phyloP scores from a whole-genome alignment of 345 rosid genomes.

The Geranium brycei region DNA sequence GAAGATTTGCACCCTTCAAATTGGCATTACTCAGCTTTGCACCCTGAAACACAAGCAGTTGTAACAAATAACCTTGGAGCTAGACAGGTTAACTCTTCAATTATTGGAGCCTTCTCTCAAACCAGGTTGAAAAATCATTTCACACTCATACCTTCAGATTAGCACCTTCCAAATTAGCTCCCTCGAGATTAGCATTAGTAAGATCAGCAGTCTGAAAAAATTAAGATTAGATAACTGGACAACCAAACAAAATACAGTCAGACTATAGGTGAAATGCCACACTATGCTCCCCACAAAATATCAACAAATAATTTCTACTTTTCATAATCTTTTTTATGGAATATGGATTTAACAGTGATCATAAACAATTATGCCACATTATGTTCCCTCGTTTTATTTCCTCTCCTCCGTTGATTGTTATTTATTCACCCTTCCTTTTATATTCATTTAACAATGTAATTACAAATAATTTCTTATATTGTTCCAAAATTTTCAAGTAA shows the following conservation, averaged over 20 bases:
- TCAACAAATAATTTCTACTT: not conserved
- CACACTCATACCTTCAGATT: slow-evolving; percentile 55
- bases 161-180: slow-evolving; percentile 91
- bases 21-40: slow-evolving; percentile 79
- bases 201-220: slow-evolving; percentile 68
- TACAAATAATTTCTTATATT: too few species aligned
- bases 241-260: not conserved
- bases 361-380: too few species aligned
- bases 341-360: too few species aligned
- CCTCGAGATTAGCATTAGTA: slow-evolving; percentile 87
- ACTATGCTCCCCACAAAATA: not conserved
- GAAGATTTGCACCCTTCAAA: slow-evolving; percentile 82
- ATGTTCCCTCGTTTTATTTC: too few species aligned
- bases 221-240: not conserved
- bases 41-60: slow-evolving; percentile 37
- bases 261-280: not conserved
- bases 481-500: too few species aligned
- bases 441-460: too few species aligned
- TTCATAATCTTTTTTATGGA: not conserved
- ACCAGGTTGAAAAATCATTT: not conserved
- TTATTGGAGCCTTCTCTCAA: not conserved
- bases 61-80: not conserved
- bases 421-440: too few species aligned
- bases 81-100: not conserved
- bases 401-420: too few species aligned